Conservation (phyloP, 768 basidiomycete genomes). For the Hypholoma fasciculare region DNA sequence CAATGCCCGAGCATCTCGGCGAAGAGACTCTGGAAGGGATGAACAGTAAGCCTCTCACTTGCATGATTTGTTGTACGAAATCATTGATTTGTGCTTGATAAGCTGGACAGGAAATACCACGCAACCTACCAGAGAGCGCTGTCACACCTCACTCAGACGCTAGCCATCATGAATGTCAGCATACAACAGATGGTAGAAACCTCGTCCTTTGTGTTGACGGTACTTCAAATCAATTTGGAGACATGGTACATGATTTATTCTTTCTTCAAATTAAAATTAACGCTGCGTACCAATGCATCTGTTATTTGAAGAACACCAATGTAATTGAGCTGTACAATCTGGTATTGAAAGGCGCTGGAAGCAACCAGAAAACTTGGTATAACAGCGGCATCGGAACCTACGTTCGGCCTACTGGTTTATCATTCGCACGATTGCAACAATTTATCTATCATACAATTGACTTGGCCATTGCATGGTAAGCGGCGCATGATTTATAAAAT, state of each 20-base stretch:
- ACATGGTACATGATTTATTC: conserved; percentile 7
- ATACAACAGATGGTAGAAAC: conserved; percentile 34
- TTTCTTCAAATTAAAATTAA: not conserved
- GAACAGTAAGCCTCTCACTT: too few relatives aligned
- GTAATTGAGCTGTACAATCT: conserved; percentile 27
- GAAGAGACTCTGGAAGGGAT: too few relatives aligned
- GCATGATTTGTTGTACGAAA: too few relatives aligned
- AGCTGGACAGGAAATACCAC: too few relatives aligned
- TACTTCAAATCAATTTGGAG: conserved; percentile 27
- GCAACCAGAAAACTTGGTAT: conserved; percentile 26
- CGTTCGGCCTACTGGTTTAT: conserved; percentile 18
- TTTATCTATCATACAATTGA: conserved; percentile 27
- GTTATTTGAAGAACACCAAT: conserved; percentile 26
- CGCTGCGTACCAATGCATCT: not conserved
- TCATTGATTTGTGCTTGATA: too few relatives aligned
- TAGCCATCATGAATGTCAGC: too few relatives aligned
- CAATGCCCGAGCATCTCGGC: too few relatives aligned
- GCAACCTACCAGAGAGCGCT: too few relatives aligned
- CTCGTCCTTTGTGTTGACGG: conserved; percentile 24
- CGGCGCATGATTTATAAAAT: not conserved
- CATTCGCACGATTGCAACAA: conserved; percentile 9
- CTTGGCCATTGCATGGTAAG: conserved; percentile 36
- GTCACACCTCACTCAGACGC: too few relatives aligned
- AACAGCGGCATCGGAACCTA: conserved; percentile 34
- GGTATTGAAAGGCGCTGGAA: conserved; percentile 16